Evolutionary conservation across 305 asterid genomes (phyloP).

Genomic region (Fraxinus dipetala): DNA sequence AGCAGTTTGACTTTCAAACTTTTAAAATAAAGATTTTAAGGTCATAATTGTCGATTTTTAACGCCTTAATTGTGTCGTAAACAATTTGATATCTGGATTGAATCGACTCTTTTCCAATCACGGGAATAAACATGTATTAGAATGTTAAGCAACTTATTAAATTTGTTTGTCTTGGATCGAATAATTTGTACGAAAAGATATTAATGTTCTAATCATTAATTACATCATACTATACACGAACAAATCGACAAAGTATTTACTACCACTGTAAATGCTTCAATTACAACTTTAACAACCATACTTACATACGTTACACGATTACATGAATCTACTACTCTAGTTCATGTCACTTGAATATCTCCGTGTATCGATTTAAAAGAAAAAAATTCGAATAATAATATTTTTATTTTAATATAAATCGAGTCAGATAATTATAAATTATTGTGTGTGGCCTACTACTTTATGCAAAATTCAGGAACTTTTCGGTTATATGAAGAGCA

Average conservation of each 20-base stretch:
- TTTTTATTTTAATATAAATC: not conserved
- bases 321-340: not conserved
- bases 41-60: not conserved
- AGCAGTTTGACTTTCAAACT: not conserved
- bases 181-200: too few species aligned
- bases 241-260: too few species aligned
- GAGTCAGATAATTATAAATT: not conserved
- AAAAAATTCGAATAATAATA: not conserved
- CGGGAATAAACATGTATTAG: not conserved
- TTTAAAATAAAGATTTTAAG: not conserved
- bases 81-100: too few species aligned
- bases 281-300: too few species aligned
- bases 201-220: not conserved
- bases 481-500: not conserved
- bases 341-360: not conserved
- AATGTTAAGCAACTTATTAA: not conserved
- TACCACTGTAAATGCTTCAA: too few species aligned
- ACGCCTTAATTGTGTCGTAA: too few species aligned
- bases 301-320: too few species aligned
- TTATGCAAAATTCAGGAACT: not conserved
- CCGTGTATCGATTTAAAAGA: not conserved
- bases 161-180: too few species aligned
- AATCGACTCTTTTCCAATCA: not conserved
- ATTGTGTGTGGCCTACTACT: not conserved
- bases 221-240: not conserved